Evolutionary conservation across 345 rosid species (phyloP).

Genomic region (Ceriops zippeliana): DNA sequence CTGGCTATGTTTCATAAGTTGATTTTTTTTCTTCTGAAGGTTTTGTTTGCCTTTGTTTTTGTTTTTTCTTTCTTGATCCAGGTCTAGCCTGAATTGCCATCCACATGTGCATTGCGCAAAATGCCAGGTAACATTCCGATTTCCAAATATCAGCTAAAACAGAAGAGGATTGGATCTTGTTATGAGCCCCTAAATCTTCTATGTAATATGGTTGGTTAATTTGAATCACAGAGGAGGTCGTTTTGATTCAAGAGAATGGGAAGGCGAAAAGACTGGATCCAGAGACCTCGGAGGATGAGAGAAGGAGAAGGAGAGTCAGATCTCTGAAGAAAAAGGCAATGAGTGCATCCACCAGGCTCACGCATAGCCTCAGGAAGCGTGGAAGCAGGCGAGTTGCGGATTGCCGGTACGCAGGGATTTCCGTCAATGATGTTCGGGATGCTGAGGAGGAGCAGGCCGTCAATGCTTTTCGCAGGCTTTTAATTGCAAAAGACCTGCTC

Average conservation of each 20-base stretch:
- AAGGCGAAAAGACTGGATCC: conserved; percentile 41
- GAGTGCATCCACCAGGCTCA: conserved; percentile 66
- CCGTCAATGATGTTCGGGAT: conserved; percentile 76
- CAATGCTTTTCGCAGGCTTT: conserved; percentile 54
- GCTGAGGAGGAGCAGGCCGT: conserved; percentile 75
- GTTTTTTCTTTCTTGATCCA: conserved; percentile 15
- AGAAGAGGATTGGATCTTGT: background rate
- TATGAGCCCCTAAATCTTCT: background rate
- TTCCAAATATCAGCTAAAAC: background rate
- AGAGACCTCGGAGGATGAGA: conserved; percentile 66
- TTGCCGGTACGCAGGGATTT: conserved; percentile 45
- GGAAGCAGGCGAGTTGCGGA: conserved; percentile 58
- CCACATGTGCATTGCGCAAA: conserved; percentile 6
- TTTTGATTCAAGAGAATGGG: conserved; percentile 41
- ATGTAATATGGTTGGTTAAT: background rate
- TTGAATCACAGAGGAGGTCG: conserved; percentile 36
- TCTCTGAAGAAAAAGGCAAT: conserved; percentile 71
- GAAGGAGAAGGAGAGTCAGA: conserved; percentile 48
- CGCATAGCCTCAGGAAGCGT: conserved; percentile 68
- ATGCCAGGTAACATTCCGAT: conserved; percentile 49
- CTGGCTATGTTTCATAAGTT: background rate
- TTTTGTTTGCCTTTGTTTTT: conserved; percentile 3
- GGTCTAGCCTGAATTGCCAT: conserved; percentile 23
- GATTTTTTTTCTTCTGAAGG: conserved; percentile 4
- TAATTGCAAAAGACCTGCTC: conserved; percentile 62